A percentile compares a stretch with the other conserved stretches of the same genome.
phyloP scores from a whole-genome alignment of 495 filamentous ascomycete genomes.

The Jackrogersella multiformis region DNA sequence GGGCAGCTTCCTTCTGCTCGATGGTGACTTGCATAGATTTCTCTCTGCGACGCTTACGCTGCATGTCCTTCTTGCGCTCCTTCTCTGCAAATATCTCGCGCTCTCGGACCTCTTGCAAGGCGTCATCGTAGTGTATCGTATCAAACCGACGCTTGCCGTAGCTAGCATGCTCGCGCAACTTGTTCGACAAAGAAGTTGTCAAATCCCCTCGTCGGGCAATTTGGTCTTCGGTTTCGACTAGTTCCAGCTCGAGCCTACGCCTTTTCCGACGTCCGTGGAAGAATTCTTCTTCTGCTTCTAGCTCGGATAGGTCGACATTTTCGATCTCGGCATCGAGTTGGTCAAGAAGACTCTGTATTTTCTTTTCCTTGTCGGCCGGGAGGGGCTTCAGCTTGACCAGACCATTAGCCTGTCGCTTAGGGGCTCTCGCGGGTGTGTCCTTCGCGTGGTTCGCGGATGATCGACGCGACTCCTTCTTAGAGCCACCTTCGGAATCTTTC shows the following conservation, averaged over 20 bases:
- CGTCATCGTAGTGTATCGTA: conserved; percentile 65
- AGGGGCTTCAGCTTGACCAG: conserved; percentile 61
- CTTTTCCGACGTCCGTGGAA: conserved; percentile 70
- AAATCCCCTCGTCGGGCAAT: conserved; percentile 61
- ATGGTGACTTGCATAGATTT: conserved; percentile 89
- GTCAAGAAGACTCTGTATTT: conserved; percentile 68
- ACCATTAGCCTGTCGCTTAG: conserved; percentile 62
- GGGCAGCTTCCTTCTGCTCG: conserved; percentile 83
- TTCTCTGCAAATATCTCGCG: conserved; percentile 94
- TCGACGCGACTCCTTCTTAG: conserved; percentile 53
- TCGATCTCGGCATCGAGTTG: conserved; percentile 76
- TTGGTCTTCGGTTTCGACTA: conserved; percentile 64
- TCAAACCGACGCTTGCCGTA: conserved; percentile 62
- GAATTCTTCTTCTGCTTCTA: conserved; percentile 63
- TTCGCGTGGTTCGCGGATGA: conserved; percentile 55
- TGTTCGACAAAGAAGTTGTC: conserved; percentile 44
- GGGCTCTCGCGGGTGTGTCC: conserved; percentile 57
- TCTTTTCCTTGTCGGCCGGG: conserved; percentile 73
- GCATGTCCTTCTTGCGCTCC: conserved; percentile 99
- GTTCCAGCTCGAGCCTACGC: conserved; percentile 64
- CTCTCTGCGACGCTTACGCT: conserved; percentile 94
- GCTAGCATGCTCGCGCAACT: conserved; percentile 56
- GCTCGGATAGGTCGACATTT: conserved; percentile 71
- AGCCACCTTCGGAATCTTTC: conserved; percentile 50
- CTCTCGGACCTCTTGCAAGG: conserved; percentile 84